phyloP scores from a whole-genome alignment of 306 rosid genomes.

The Quercus berberidifolia region DNA sequence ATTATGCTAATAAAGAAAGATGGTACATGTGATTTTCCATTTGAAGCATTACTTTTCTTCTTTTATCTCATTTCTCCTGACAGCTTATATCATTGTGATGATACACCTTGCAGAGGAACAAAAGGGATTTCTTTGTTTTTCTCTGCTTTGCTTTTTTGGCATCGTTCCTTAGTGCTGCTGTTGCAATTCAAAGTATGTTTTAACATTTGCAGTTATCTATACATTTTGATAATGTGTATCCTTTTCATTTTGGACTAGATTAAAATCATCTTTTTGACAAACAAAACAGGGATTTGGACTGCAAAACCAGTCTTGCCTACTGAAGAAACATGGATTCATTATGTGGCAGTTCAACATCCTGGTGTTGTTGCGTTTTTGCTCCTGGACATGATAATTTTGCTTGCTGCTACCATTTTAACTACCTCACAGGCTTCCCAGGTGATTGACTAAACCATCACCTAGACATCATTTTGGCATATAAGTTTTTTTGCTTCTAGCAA shows the following conservation, averaged over 20 bases:
- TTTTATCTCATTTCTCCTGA: conserved; percentile 13
- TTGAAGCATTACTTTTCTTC: not conserved
- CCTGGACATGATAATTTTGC: conserved; percentile 43
- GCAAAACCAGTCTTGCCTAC: conserved; percentile 33
- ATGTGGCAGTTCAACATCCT: conserved; percentile 51
- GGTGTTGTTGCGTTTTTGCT: conserved; percentile 59
- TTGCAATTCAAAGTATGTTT: conserved; percentile 71
- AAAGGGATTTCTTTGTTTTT: conserved; percentile 78
- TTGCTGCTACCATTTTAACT: conserved; percentile 56
- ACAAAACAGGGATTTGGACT: conserved; percentile 61
- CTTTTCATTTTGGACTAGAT: conserved; percentile 22
- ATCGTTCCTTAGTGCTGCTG: conserved; percentile 40
- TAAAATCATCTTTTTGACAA: conserved; percentile 28
- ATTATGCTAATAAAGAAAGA: not conserved
- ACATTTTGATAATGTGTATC: not conserved
- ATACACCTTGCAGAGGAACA: conserved; percentile 81
- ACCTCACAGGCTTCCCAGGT: conserved; percentile 75
- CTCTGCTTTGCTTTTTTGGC: conserved; percentile 66
- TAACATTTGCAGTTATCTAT: conserved; percentile 19
- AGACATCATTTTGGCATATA: not conserved
- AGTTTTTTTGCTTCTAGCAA: conserved; percentile 1
- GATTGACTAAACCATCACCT: conserved; percentile 26
- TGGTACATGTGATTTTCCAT: conserved; percentile 5
- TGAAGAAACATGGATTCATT: conserved; percentile 71
- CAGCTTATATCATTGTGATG: conserved; percentile 21